phyloP scores from a whole-genome alignment of 2,329 filamentous ascomycete genomes.

The Pseudohalonectria lignicola region DNA sequence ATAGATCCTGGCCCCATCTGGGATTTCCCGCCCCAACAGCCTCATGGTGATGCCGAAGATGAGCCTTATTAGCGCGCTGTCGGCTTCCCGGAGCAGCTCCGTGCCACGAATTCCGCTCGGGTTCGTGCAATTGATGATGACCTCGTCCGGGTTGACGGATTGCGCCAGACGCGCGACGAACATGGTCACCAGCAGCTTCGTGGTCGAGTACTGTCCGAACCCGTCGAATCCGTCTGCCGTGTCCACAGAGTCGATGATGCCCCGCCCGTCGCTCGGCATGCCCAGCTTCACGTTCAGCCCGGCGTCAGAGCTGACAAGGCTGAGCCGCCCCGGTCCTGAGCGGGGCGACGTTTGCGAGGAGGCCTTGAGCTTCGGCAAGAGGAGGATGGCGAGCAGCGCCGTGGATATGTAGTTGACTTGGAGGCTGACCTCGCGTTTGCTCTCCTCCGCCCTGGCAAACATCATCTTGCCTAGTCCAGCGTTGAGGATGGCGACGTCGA shows the following conservation, averaged over 20 bases:
- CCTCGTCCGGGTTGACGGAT: slow-evolving; percentile 2
- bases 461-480: slow-evolving; percentile 2
- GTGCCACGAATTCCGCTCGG: too few species aligned
- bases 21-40: too few species aligned
- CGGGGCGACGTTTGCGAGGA: slow-evolving; percentile 21
- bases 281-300: slow-evolving; percentile 10
- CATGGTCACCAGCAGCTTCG: slow-evolving; percentile 5
- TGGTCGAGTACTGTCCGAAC: slow-evolving; percentile 4
- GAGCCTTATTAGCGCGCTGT: too few species aligned
- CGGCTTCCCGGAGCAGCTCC: too few species aligned
- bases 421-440: slow-evolving; percentile 28
- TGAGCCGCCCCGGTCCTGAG: slow-evolving; percentile 12
- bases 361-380: slow-evolving; percentile 31
- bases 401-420: slow-evolving; percentile 42
- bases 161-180: slow-evolving; percentile 3
- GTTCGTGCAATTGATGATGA: too few species aligned
- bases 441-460: slow-evolving; percentile 6
- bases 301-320: slow-evolving; percentile 15
- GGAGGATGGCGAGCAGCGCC: slow-evolving; percentile 30
- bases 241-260: background rate
- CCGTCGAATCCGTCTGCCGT: too few species aligned
- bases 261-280: slow-evolving; percentile 1
- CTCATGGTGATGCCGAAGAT: too few species aligned
- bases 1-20: too few species aligned
- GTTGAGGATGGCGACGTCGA: slow-evolving; percentile 6